phyloP scores from a whole-genome alignment of 2,329 filamentous ascomycete genomes.

The Ophiocordyceps camponoti-saundersi region DNA sequence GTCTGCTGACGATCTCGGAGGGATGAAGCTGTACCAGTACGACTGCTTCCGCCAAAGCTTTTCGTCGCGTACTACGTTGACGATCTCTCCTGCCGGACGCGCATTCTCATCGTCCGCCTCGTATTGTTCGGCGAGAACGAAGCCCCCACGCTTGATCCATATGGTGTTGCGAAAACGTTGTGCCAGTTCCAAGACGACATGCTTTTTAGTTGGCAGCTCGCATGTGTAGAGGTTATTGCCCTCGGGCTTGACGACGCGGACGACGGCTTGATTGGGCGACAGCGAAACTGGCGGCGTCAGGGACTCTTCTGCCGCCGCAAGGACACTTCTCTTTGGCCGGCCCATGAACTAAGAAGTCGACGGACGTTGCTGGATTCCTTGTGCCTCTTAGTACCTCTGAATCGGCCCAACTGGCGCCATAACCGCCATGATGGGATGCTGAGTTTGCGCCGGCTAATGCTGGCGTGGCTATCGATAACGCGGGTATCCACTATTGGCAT shows the following conservation, averaged over 20 bases:
- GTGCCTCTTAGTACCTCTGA: no score
- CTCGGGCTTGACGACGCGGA: constrained; percentile 62
- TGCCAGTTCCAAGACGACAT: constrained; percentile 64
- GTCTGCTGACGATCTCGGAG: not conserved
- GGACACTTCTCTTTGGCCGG: constrained; percentile 49
- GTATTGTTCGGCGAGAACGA: constrained; percentile 61
- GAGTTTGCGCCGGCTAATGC: not conserved
- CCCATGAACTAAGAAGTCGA: constrained; percentile 11
- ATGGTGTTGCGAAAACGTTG: constrained; percentile 79
- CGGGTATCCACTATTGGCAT: not conserved
- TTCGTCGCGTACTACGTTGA: constrained; percentile 85
- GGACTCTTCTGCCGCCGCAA: constrained; percentile 60
- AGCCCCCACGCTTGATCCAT: constrained; percentile 82
- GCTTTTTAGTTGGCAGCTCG: constrained; percentile 47
- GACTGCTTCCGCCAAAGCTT: constrained; percentile 76
- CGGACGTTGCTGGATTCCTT: no score
- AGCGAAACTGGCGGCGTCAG: constrained; percentile 40
- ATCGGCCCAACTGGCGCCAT: no score
- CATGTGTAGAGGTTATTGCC: constrained; percentile 84
- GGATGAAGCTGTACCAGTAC: constrained; percentile 49
- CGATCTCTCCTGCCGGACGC: constrained; percentile 73
- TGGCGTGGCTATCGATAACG: not conserved
- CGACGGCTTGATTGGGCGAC: constrained; percentile 49
- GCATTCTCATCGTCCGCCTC: constrained; percentile 50
- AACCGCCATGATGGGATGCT: no score